phyloP scores from a whole-genome alignment of 202 grass and related monocot species.

The Brachypodium distachyon region DNA sequence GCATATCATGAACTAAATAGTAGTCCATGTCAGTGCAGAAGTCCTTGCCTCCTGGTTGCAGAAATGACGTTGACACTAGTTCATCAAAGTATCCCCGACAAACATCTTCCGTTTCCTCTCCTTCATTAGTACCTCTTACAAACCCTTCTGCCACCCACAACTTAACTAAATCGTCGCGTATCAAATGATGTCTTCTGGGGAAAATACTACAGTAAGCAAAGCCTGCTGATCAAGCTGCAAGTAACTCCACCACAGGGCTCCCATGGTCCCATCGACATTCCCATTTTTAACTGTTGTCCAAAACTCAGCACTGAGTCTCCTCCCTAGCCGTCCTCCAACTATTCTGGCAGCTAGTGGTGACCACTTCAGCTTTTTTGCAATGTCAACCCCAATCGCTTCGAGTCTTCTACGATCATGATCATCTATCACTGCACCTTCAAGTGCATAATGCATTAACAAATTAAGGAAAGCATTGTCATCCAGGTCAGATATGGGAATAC shows the following conservation, averaged over 20 bases:
- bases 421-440: constrained; percentile 16
- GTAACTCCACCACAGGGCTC: not conserved
- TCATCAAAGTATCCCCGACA: not conserved
- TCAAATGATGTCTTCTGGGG: not conserved
- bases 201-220: constrained; percentile 28
- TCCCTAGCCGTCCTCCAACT: not conserved
- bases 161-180: not conserved
- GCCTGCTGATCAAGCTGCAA: not conserved
- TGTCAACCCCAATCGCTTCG: not conserved
- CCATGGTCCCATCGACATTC: not conserved
- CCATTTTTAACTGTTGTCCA: not conserved
- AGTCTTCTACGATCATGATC: not conserved
- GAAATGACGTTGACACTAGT: constrained; percentile 6
- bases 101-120: not conserved
- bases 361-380: not conserved
- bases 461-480: not conserved
- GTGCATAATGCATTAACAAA: not conserved
- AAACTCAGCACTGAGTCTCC: not conserved
- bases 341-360: not conserved
- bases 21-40: not conserved
- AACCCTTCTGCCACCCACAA: constrained; percentile 34
- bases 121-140: not conserved
- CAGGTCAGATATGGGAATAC: not conserved
- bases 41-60: not conserved
- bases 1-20: constrained; percentile 20